phyloP scores from a whole-genome alignment of 1,284 basidiomycete genomes.

The Caloboletus firmus region DNA sequence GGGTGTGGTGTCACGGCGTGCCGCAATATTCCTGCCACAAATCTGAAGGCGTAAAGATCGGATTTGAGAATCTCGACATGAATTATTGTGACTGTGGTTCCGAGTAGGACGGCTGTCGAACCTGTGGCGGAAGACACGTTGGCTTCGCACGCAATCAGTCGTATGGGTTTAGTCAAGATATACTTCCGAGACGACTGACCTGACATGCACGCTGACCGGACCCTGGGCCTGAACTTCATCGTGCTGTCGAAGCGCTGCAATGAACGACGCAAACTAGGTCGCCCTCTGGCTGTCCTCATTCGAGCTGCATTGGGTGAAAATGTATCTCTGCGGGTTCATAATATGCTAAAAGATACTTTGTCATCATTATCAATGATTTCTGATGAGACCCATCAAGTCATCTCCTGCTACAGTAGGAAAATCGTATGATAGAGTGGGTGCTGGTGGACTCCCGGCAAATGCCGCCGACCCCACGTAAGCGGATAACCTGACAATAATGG shows the following conservation, averaged over 20 bases:
- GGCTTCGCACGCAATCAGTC: background rate
- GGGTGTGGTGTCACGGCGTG: constrained; percentile 2
- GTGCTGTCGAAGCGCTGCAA: background rate
- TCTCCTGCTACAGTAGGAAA: background rate
- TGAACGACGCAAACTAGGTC: background rate
- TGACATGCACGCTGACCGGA: background rate
- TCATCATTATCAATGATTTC: background rate
- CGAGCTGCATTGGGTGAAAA: background rate
- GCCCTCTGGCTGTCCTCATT: background rate
- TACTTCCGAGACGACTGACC: background rate
- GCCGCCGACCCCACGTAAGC: constrained; percentile 7
- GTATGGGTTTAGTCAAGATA: background rate
- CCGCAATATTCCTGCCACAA: constrained; percentile 11
- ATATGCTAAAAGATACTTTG: background rate
- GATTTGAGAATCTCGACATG: constrained; percentile 2
- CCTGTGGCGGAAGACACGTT: constrained; percentile 22
- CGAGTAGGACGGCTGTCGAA: constrained; percentile 6
- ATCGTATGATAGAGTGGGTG: no score
- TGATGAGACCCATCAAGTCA: background rate
- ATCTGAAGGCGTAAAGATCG: constrained; percentile 13
- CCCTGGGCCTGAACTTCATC: background rate
- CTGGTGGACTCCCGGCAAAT: constrained; percentile 13
- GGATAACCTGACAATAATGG: background rate
- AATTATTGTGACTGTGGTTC: background rate
- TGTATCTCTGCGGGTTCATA: background rate